Base-by-base conservation (phyloP, 768 basidiomycete species). In the Suillus ampliporus region DNA sequence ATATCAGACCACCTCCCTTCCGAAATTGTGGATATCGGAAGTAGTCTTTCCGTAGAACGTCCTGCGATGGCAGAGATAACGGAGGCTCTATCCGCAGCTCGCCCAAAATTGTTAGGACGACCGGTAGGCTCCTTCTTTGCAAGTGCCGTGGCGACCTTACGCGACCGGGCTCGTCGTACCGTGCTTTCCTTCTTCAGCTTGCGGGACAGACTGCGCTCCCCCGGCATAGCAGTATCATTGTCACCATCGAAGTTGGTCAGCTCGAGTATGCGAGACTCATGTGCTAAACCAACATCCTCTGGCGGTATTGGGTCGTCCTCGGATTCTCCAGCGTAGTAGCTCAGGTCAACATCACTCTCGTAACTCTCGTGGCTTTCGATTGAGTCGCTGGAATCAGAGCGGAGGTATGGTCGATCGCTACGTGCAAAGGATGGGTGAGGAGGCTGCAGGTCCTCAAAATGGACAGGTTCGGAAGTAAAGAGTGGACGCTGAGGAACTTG, bases 231-330 rank as follows among this genome's bases (percentile, higher is more conserved):
- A 15, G 82, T 76, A 63, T 90, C 86, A 47, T 88, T 79, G 64
- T 94, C 91, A 28, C 90, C 91, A 63, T 92, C 89, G 69, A 91
- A 94, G 68, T 91, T 89, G 5, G 90, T 90, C 62, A 89, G 75
- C 65, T 92, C 89, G 5, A 89, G 74, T 1, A 84, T 80, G 58
- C 86, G 82, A 46, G 79, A 79, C 62, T 84, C 82, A 60, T 82
- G 81, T 4, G 78, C 75, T 2, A 76, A 68, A 51, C 71, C 71
- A 31, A 82, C 72, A 11, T 75, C 74, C 19, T 72, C 67, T 4
- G 61, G 67, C n/a, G 74, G 75, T 26, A 75, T 75, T 17, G 60
- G 57, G 4, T 77, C 75, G 4, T 31, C 31, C 2, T 68, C 71
- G 47, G 66, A 74, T 41, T 77, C 77, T 14, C 78, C 76, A 4